Evolutionary conservation across 2,329 filamentous ascomycete genomes (phyloP).

Genomic region (Xylariaceae sp.): DNA sequence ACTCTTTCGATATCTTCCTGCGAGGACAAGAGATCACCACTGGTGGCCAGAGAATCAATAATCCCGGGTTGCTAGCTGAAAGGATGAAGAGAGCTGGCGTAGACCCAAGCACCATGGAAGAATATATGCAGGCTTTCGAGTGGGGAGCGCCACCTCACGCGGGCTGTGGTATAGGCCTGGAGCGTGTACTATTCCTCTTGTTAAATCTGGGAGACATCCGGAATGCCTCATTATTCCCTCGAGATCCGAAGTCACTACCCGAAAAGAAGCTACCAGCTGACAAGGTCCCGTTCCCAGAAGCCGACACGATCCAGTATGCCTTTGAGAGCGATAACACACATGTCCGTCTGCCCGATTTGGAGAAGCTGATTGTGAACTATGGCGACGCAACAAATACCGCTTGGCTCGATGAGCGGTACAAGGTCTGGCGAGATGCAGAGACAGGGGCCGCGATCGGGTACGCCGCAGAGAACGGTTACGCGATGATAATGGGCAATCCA

Average conservation of each 20-base stretch:
- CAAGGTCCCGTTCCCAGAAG: slow-evolving; percentile 80
- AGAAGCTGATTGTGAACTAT: slow-evolving; percentile 92
- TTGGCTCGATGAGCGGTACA: slow-evolving; percentile 87
- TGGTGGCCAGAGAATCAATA: slow-evolving; percentile 90
- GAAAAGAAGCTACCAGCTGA: slow-evolving; percentile 49
- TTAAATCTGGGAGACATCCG: slow-evolving; percentile 87
- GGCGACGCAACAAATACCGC: slow-evolving; percentile 93
- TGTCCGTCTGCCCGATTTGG: slow-evolving; percentile 70
- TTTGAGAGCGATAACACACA: slow-evolving; percentile 46
- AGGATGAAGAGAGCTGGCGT: slow-evolving; percentile 79
- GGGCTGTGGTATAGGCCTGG: slow-evolving; percentile 85
- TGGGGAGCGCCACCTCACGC: slow-evolving; percentile 88
- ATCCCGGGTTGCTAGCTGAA: slow-evolving; percentile 71
- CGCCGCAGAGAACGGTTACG: slow-evolving; percentile 72
- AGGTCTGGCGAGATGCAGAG: slow-evolving; percentile 78
- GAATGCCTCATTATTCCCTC: slow-evolving; percentile 82
- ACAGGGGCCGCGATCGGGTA: slow-evolving; percentile 87
- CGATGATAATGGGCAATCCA: slow-evolving; percentile 84
- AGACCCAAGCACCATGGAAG: slow-evolving; percentile 80
- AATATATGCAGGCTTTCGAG: slow-evolving; percentile 87
- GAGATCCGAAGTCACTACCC: slow-evolving; percentile 86
- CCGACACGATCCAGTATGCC: slow-evolving; percentile 74
- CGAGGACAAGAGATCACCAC: slow-evolving; percentile 91
- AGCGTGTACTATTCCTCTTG: slow-evolving; percentile 85
- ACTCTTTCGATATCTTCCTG: slow-evolving; percentile 94